Base-by-base conservation (phyloP, 1,284 basidiomycete species). In the Microbotryomycetes sp. region DNA sequence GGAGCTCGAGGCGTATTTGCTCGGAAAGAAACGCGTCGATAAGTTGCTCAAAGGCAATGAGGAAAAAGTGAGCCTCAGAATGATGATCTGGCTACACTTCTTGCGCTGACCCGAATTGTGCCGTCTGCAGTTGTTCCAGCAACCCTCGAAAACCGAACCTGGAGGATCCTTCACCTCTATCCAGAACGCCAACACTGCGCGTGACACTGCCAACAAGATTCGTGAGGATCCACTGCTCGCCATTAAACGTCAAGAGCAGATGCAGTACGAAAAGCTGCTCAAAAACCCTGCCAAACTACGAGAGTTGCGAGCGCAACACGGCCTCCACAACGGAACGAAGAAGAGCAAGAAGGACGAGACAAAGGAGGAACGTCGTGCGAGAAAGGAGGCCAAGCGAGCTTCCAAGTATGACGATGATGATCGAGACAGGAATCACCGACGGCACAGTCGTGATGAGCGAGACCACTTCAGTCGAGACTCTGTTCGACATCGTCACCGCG, bases 11-110 rank as follows among this genome's bases (percentile, higher is more conserved):
- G 92, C 94, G 70, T 98, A 98, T 74, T 79, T 98, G 5, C 81
- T 98, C 30, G 96, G 94, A n/a, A 98, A 97, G 83, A 97, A 94
- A 79, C 80, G 94, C 57, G 93, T 98, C 1, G 96, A 98, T 76
- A 92, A 97, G 78, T 87, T 97, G 28, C 77, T 98, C 65, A 89
- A 85, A 56, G 76, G 74, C 30, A 88, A 85, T 48, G 90, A 93
- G 71, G 90, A 93, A 73, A 86, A 93, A 60, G 65, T 64, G 29
- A 31, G 63, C 31, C 22, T 25, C 42, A 32, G 15, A 15, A 25
- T 7, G 31, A 19, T 23, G 12, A 22, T 25, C 15, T 16, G 15
- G 9, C 1, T 9, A 12, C 15, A 14, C 5, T 32, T 2, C 3
- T 36, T 30, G 4, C 7, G 15, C 31, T 54, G 45, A 32, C 22